Evolutionary conservation across 768 basidiomycete species (phyloP).

Genomic region (Myochromella boudieri): DNA sequence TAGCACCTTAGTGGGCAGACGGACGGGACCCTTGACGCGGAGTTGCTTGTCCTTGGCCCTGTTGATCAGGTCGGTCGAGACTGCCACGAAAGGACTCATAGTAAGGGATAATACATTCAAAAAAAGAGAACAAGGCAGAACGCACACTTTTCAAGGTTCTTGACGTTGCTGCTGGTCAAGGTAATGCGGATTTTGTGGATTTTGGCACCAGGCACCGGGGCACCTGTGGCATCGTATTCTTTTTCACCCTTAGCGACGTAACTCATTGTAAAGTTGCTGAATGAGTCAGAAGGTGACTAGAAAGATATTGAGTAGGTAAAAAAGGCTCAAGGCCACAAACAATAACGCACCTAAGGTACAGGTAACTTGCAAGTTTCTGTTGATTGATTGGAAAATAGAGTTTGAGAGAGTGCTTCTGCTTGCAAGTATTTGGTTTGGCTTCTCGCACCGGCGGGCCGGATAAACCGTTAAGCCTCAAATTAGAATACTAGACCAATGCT

Average conservation of each 20-base stretch:
- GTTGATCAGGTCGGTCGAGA: conserved; percentile 95
- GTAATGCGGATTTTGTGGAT: conserved; percentile 99
- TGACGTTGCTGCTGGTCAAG: conserved; percentile 95
- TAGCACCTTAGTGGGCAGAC: conserved; percentile 97
- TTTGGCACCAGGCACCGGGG: conserved; percentile 82
- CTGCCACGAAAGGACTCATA: conserved; percentile 40
- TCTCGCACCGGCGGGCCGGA: background rate
- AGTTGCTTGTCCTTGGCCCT: conserved; percentile 99
- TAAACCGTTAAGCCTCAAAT: too few relatives aligned
- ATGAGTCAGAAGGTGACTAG: conserved; percentile 85
- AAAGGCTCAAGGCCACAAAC: background rate
- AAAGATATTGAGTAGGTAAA: conserved; percentile 7
- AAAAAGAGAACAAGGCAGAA: conserved; percentile 4
- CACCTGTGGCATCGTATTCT: conserved; percentile 94
- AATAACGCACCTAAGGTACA: conserved; percentile 42
- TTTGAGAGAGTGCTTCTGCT: conserved; percentile 21
- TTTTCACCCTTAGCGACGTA: conserved; percentile 99
- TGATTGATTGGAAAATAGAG: conserved; percentile 39
- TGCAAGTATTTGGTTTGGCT: conserved; percentile 7
- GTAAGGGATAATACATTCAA: too few relatives aligned
- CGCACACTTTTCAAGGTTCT: conserved; percentile 97
- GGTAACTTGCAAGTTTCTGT: conserved; percentile 34
- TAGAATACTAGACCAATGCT: too few relatives aligned
- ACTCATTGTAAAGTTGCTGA: conserved; percentile 69
- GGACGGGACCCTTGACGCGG: conserved; percentile 97